phyloP scores from a whole-genome alignment of 768 basidiomycete genomes.

The Pisolithus microcarpus region DNA sequence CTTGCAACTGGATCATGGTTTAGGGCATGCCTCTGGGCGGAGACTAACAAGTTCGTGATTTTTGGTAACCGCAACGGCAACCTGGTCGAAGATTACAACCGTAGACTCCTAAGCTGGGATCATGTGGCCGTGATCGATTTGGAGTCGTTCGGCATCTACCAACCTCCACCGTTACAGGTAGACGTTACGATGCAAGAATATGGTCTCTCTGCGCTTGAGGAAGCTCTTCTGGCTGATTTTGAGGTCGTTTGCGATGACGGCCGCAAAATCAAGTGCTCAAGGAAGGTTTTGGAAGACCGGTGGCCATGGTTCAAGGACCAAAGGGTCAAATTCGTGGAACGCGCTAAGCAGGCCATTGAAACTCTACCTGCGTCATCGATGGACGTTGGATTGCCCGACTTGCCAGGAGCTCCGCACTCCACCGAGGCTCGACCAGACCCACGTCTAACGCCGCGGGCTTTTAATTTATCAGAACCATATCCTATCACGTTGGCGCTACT shows the following conservation, averaged over 20 bases:
- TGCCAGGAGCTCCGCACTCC: constrained; percentile 43
- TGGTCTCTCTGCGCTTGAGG: constrained; percentile 78
- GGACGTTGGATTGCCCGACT: constrained; percentile 56
- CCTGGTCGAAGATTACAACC: constrained; percentile 88
- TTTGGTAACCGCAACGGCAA: constrained; percentile 88
- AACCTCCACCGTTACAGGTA: constrained; percentile 63
- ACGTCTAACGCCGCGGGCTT: constrained; percentile 67
- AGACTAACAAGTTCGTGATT: constrained; percentile 78
- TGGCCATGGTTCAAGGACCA: constrained; percentile 95
- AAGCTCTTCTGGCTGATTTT: constrained; percentile 79
- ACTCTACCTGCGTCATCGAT: constrained; percentile 52
- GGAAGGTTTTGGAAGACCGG: constrained; percentile 77
- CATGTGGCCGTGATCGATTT: constrained; percentile 87
- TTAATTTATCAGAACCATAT: constrained; percentile 83
- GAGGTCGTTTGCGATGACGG: constrained; percentile 91
- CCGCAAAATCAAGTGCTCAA: constrained; percentile 71
- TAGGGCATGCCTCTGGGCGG: constrained; percentile 81
- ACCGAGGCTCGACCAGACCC: constrained; percentile 63
- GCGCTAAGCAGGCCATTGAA: constrained; percentile 51
- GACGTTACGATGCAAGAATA: constrained; percentile 75
- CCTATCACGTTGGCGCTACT: constrained; percentile 82
- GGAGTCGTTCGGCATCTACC: constrained; percentile 94
- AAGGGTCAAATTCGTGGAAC: constrained; percentile 48
- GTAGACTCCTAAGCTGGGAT: constrained; percentile 84
- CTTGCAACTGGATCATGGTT: constrained; percentile 92